Conservation (phyloP, 2,329 filamentous ascomycete species). For the Chaetomiaceae sp. region DNA sequence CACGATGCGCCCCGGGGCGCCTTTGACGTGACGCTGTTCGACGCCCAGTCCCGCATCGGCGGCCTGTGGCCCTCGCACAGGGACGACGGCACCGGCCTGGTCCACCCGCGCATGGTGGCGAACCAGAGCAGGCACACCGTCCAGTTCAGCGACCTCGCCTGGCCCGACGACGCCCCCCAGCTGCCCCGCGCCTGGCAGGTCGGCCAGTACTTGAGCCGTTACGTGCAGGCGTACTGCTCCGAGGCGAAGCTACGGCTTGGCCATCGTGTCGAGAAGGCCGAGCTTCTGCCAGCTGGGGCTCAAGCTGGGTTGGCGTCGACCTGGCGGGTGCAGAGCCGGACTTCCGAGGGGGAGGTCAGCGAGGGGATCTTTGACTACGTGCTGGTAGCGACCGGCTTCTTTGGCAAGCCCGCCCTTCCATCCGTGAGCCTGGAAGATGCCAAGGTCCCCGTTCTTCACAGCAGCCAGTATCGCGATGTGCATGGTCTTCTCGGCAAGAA, state of each 20-base stretch:
- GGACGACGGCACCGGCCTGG: constrained; percentile 42
- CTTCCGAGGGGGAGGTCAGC: constrained; percentile 31
- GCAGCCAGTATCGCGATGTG: constrained; percentile 57
- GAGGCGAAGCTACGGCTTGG: constrained; percentile 43
- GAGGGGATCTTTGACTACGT: constrained; percentile 62
- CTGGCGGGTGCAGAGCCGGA: constrained; percentile 17
- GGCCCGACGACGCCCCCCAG: constrained; percentile 54
- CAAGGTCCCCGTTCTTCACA: constrained; percentile 55
- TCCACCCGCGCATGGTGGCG: constrained; percentile 62
- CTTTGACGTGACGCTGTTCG: constrained; percentile 66
- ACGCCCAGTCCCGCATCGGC: constrained; percentile 58
- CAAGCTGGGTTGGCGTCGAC: constrained; percentile 27
- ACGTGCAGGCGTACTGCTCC: constrained; percentile 50
- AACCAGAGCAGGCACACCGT: constrained; percentile 77
- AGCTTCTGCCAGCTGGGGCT: constrained; percentile 26
- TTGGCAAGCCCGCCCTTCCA: constrained; percentile 55
- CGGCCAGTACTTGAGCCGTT: constrained; percentile 63
- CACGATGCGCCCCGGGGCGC: constrained; percentile 46
- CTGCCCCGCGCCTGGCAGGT: constrained; percentile 75
- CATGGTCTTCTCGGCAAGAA: constrained; percentile 39
- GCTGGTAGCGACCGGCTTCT: constrained; percentile 70
- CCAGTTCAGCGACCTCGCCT: constrained; percentile 65
- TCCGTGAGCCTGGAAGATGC: constrained; percentile 33
- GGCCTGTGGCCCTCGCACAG: constrained; percentile 66
- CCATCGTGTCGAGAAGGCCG: constrained; percentile 38